Evolutionary conservation across 352 stramenopile genomes (phyloP).

Genomic region (Globisporangium cystogenes): DNA sequence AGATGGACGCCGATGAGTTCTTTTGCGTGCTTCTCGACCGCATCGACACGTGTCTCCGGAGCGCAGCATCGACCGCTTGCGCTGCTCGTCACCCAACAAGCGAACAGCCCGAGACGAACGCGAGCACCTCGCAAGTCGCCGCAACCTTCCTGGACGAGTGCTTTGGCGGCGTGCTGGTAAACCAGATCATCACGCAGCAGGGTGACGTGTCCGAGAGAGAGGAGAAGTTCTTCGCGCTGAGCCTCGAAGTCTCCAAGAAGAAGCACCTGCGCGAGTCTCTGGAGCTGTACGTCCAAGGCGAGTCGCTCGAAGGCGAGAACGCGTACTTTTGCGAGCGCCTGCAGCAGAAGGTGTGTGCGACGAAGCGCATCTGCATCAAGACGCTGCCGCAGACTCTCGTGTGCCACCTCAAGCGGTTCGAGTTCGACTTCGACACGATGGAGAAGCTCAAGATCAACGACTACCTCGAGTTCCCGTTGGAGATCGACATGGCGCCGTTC

Average conservation of each 20-base stretch:
- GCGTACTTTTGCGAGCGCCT: conserved; percentile 70
- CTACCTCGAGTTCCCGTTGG: conserved; percentile 72
- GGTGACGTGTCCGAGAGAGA: conserved; percentile 74
- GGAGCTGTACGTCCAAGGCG: conserved; percentile 61
- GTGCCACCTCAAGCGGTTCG: conserved; percentile 84
- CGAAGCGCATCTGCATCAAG: conserved; percentile 83
- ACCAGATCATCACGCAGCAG: conserved; percentile 78
- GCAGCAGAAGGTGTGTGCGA: conserved; percentile 70
- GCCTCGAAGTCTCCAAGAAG: conserved; percentile 76
- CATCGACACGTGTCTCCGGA: conserved; percentile 35
- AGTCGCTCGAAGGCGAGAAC: conserved; percentile 73
- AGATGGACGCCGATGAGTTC: conserved; percentile 86
- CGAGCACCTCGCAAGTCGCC: background rate
- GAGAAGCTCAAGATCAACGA: conserved; percentile 89
- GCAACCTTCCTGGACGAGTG: conserved; percentile 28
- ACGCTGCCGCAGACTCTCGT: conserved; percentile 70
- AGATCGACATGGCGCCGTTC: conserved; percentile 90
- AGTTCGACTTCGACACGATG: conserved; percentile 89
- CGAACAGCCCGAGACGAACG: background rate
- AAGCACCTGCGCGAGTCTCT: conserved; percentile 53
- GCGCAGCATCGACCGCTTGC: no score
- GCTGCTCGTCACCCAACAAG: background rate
- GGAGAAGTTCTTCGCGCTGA: conserved; percentile 83
- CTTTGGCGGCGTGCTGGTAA: conserved; percentile 76
- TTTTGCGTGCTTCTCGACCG: conserved; percentile 76